Evolutionary conservation across 1,284 basidiomycete species (phyloP).

Genomic region (Tausonia pullulans): DNA sequence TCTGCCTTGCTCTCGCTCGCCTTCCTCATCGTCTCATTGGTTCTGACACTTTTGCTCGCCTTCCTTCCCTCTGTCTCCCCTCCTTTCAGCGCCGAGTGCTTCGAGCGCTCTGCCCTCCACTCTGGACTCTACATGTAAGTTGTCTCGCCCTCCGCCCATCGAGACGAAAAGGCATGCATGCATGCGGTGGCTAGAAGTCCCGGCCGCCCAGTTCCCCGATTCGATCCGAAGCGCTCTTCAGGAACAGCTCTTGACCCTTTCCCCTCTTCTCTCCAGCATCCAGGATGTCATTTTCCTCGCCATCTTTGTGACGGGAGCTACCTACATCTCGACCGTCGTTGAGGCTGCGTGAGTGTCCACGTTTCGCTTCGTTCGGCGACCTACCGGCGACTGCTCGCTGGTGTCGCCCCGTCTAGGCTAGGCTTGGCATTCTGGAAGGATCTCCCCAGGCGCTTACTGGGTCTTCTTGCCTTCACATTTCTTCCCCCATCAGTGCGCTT

Average conservation of each 20-base stretch:
- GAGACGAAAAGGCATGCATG: slow-evolving; percentile 4
- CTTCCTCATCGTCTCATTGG: slow-evolving; percentile 6
- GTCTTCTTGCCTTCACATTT: slow-evolving; percentile 16
- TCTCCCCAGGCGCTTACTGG: slow-evolving; percentile 1
- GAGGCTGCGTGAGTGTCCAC: slow-evolving; percentile 7
- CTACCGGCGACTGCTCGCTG: no score
- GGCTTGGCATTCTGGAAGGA: no score
- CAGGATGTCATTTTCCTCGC: slow-evolving; percentile 66
- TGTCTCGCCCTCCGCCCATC: slow-evolving; percentile 4
- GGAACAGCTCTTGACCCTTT: not conserved
- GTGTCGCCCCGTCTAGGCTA: no score
- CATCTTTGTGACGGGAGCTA: slow-evolving; percentile 34
- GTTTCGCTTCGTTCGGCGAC: not conserved
- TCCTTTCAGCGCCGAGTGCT: slow-evolving; percentile 67
- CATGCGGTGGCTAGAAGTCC: not conserved
- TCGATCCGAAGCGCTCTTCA: not conserved
- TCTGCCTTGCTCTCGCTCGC: not conserved
- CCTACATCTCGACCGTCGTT: slow-evolving; percentile 20
- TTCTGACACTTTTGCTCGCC: not conserved
- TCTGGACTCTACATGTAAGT: slow-evolving; percentile 73
- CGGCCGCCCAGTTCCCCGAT: not conserved
- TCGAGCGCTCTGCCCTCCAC: slow-evolving; percentile 74
- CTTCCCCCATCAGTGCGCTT: slow-evolving; percentile 40
- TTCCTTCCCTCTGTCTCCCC: slow-evolving; percentile 5
- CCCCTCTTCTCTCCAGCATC: slow-evolving; percentile 37